Conservation (phyloP, 2,329 filamentous ascomycete genomes). For the Cytospora leucostoma region DNA sequence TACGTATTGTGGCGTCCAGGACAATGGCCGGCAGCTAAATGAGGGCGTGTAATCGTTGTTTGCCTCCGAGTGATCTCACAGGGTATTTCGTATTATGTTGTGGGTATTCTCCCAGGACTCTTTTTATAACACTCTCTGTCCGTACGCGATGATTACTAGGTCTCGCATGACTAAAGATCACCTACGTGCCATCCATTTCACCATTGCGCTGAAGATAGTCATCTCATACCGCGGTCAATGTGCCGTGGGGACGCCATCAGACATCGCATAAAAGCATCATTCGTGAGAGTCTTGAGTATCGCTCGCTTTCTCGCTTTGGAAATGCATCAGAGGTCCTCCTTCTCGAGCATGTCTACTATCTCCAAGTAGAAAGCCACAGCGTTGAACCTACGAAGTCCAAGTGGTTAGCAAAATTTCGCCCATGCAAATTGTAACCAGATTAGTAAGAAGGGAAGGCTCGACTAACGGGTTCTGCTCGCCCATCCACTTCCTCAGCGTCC, state of each 20-base stretch:
- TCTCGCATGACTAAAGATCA: too few relatives aligned
- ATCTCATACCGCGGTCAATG: not conserved
- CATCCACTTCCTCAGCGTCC: conserved; percentile 54
- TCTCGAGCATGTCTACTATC: conserved; percentile 70
- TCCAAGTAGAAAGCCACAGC: conserved; percentile 68
- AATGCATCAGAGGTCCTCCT: conserved; percentile 53
- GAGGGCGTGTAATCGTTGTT: too few relatives aligned
- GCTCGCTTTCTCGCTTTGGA: not conserved
- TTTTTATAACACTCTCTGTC: not conserved
- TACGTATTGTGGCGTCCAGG: too few relatives aligned
- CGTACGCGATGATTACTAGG: not conserved
- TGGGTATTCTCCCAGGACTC: not conserved
- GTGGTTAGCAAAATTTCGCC: not conserved
- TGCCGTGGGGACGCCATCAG: not conserved
- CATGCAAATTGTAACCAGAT: not conserved
- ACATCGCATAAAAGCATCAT: not conserved
- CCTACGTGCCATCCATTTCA: not conserved
- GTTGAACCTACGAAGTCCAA: conserved; percentile 53
- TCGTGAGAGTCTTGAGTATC: not conserved
- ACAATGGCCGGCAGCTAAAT: too few relatives aligned
- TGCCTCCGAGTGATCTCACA: too few relatives aligned
- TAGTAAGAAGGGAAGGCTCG: not conserved
- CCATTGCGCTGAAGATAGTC: not conserved
- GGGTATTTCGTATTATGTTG: too few relatives aligned
- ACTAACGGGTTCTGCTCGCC: conserved; percentile 56